These are phyloP conservation scores for Verticillium nubilum DNA, from an alignment of 2,329 filamentous ascomycete species.

Conservation along the genomic window DNA sequence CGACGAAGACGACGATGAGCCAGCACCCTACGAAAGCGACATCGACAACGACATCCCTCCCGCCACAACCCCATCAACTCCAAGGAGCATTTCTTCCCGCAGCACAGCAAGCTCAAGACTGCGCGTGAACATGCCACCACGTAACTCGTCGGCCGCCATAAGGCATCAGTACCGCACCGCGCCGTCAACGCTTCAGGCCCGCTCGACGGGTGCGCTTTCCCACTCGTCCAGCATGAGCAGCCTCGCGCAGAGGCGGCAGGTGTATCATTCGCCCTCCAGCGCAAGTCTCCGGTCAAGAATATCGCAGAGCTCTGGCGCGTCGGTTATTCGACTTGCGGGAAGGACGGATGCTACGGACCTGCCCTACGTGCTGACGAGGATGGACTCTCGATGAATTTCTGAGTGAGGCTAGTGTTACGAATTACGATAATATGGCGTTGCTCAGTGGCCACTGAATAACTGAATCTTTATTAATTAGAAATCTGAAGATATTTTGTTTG, in stretches of 20 bases:
- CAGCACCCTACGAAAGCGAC: constrained; percentile 29
- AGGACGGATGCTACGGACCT: constrained; percentile 23
- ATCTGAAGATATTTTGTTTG: not conserved
- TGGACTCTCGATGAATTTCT: constrained; percentile 8
- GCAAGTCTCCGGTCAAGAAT: constrained; percentile 31
- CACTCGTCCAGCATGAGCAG: constrained; percentile 30
- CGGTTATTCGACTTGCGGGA: constrained; percentile 44
- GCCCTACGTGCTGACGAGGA: constrained; percentile 25
- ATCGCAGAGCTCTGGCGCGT: constrained; percentile 29
- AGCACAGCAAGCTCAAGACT: constrained; percentile 26
- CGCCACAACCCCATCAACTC: constrained; percentile 33
- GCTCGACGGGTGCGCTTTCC: constrained; percentile 27
- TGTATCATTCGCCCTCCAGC: constrained; percentile 32
- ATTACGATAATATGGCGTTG: not conserved
- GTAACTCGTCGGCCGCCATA: constrained; percentile 36
- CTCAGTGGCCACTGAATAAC: not conserved
- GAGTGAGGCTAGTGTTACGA: not conserved
- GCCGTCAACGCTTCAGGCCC: constrained; percentile 47
- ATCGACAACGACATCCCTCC: constrained; percentile 37
- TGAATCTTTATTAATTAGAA: not conserved
- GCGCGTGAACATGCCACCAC: constrained; percentile 20
- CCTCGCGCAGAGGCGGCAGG: constrained; percentile 36
- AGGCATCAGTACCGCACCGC: constrained; percentile 45
- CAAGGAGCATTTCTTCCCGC: constrained; percentile 21
- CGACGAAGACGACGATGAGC: constrained; percentile 17